Evolutionary conservation across 352 stramenopile species (phyloP).

Genomic region (Aphanomyces cochlioides): DNA sequence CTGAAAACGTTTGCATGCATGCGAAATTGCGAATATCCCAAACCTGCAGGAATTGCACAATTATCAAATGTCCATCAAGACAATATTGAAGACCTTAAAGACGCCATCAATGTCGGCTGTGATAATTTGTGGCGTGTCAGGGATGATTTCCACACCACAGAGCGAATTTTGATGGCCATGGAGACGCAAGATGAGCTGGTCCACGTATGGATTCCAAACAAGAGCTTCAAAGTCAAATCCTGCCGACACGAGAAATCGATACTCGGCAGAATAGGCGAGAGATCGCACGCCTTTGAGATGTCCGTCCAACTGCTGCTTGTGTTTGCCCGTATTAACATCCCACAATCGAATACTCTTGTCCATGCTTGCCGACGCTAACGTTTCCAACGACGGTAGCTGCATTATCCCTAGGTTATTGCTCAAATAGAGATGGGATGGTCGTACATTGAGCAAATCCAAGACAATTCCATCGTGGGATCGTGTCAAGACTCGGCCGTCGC

Average conservation of each 20-base stretch:
- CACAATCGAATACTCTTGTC: slow-evolving; percentile 86
- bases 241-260: slow-evolving; percentile 80
- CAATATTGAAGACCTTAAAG: slow-evolving; percentile 49
- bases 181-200: slow-evolving; percentile 81
- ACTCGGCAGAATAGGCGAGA: slow-evolving; percentile 80
- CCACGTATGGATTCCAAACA: slow-evolving; percentile 89
- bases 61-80: neutral
- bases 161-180: slow-evolving; percentile 84
- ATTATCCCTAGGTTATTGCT: neutral
- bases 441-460: slow-evolving; percentile 70
- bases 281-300: slow-evolving; percentile 78
- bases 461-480: slow-evolving; percentile 87
- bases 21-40: slow-evolving; percentile 89
- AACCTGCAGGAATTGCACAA: slow-evolving; percentile 31
- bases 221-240: slow-evolving; percentile 87
- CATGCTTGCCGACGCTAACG: slow-evolving; percentile 82
- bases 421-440: slow-evolving; percentile 23
- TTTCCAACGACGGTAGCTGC: slow-evolving; percentile 71
- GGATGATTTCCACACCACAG: slow-evolving; percentile 82
- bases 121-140: slow-evolving; percentile 81
- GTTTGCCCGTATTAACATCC: slow-evolving; percentile 80
- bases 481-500: slow-evolving; percentile 48
- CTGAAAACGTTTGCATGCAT: slow-evolving; percentile 85
- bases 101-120: slow-evolving; percentile 78
- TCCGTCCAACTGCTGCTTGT: slow-evolving; percentile 81